Evolutionary conservation across 2,329 filamentous ascomycete genomes (phyloP).

Genomic region (Ophiostoma quercus): DNA sequence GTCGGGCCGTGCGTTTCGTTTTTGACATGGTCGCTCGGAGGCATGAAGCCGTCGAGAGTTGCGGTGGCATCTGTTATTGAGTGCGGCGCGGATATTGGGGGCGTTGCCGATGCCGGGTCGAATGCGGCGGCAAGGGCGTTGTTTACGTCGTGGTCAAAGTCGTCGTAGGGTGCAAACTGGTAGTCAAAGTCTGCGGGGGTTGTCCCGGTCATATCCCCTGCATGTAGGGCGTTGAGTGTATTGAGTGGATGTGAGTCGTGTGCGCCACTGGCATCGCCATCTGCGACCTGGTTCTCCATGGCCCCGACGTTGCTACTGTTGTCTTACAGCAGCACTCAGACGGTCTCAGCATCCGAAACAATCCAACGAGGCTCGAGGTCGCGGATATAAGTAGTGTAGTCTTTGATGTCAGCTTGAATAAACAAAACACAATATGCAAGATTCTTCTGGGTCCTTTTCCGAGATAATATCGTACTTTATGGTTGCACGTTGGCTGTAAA

Average conservation of each 20-base stretch:
- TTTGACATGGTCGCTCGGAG: background rate
- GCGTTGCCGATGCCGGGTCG: background rate
- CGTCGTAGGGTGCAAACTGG: background rate
- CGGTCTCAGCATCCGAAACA: constrained; percentile 32
- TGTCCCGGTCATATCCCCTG: background rate
- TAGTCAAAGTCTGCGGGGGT: background rate
- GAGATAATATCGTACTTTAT: background rate
- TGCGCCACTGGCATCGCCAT: background rate
- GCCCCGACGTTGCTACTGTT: constrained; percentile 29
- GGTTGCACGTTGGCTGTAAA: background rate
- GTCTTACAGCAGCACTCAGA: constrained; percentile 32
- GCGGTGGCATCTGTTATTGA: constrained; percentile 27
- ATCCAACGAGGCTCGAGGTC: constrained; percentile 34
- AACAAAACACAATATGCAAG: background rate
- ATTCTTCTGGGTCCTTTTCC: background rate
- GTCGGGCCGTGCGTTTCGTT: background rate
- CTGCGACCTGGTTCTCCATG: constrained; percentile 4
- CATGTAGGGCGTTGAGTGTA: background rate
- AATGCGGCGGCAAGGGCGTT: background rate
- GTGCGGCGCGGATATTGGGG: background rate
- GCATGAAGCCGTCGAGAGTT: constrained; percentile 33
- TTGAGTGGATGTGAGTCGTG: background rate
- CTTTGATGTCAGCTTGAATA: background rate
- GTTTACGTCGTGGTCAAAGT: background rate
- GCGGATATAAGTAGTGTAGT: constrained; percentile 17